Evolutionary conservation across 768 basidiomycete species (phyloP), one percentile per base, ranked within the genome.

Genomic region (Lactifluus pinguis): DNA sequence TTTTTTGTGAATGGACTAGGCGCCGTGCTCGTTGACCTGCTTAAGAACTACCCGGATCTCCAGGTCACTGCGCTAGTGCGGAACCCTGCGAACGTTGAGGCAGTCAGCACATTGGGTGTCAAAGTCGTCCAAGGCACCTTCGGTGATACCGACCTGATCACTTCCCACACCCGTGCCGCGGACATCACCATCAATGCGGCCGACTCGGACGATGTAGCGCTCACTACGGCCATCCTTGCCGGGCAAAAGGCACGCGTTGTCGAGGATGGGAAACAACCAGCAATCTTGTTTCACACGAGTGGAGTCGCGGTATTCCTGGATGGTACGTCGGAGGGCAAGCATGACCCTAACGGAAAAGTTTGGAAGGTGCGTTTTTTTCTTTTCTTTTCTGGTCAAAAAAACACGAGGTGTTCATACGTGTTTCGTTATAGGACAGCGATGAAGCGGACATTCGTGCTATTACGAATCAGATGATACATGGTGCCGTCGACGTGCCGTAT

Each of bases 61-160:
- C 8, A 42, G 19, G 44, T 63, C 53, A 63, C 49, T 21, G 62
- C 62, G 10, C 48, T 63, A 6, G 49, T 63, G 13, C 62, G 62
- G n/a, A 63, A 63, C 36, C 29, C 53, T 3, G 14, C 48, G 6
- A 41, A 60, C 29, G 1, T 47, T 9, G 25, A 45, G 1, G 36
- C 52, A 6, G 7, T 63, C 11, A 34, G 42, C 6, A 4, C 6
- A 21, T 30, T 55, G 39, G 53, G 53, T 4, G 53, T 52, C 1
- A 25, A 45, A 13, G 59, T 63, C 41, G 25, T 63, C 8, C 53
- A 47, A n/a, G 62, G 62, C 6, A 38, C 39, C 25, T 63, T 60
- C 44, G 34, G 34, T 8, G 59, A 63, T 42, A 2, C 8, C 4
- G 59, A 50, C 9, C 32, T 61, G 10, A 56, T 63, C 49, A 41